Evolutionary conservation across 768 basidiomycete genomes (phyloP).

Genomic region (Auricularia heimuer): DNA sequence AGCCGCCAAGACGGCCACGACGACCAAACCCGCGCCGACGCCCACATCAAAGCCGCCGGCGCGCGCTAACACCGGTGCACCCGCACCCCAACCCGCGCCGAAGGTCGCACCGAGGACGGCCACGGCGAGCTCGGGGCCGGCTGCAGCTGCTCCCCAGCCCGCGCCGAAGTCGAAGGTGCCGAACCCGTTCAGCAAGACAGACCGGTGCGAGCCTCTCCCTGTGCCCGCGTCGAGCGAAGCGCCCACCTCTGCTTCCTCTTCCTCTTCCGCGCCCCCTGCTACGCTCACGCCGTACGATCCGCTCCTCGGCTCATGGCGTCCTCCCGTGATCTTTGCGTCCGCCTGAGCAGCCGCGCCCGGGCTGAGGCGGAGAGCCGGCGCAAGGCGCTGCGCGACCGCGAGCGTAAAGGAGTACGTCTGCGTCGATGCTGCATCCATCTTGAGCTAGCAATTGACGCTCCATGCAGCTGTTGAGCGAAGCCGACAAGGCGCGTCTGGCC

Average conservation of each 20-base stretch:
- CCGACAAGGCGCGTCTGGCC: neutral
- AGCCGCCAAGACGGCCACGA: constrained; percentile 28
- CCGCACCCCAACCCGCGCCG: constrained; percentile 12
- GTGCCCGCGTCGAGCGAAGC: constrained; percentile 30
- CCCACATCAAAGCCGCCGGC: constrained; percentile 11
- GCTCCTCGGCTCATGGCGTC: constrained; percentile 2
- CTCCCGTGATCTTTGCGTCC: constrained; percentile 2
- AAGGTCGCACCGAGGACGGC: constrained; percentile 4
- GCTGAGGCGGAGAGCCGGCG: neutral
- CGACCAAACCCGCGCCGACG: constrained; percentile 24
- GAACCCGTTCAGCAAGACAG: constrained; percentile 37
- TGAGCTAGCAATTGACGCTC: neutral
- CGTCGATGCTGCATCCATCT: neutral
- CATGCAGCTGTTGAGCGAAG: neutral
- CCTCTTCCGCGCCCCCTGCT: constrained; percentile 8
- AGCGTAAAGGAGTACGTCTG: neutral
- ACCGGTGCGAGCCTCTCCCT: constrained; percentile 47
- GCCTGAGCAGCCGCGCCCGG: constrained; percentile 4
- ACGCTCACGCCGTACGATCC: neutral
- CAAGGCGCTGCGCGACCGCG: neutral
- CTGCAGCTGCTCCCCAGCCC: constrained; percentile 3
- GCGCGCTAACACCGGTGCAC: constrained; percentile 12
- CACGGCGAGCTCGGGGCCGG: constrained; percentile 5
- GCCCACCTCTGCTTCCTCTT: constrained; percentile 48
- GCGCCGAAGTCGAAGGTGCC: constrained; percentile 6